Base-by-base conservation (phyloP, 768 basidiomycete species). In the Lyophyllum semitale region DNA sequence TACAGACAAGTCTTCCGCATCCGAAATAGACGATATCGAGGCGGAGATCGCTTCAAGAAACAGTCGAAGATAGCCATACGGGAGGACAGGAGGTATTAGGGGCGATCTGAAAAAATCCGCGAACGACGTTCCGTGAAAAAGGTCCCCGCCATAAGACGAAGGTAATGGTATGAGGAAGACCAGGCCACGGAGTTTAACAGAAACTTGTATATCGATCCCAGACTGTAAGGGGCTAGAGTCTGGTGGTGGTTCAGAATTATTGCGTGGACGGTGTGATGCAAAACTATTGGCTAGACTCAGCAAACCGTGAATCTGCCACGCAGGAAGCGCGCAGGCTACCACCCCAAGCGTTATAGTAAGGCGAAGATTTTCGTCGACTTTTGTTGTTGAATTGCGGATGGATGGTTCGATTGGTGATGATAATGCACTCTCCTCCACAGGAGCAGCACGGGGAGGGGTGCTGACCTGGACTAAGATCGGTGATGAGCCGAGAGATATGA, bases 401-500 rank as follows among this genome's bases (percentile, higher is more conserved):
- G 40, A 25, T 27, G 55, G 48, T 37, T 57, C 44, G 45, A 49
- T 49, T 30, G 60, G 55, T 48, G 59, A 33, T 51, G 57, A 61
- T 15, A 49, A 8, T 49, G 51, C 17, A 20, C 23, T n/a, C n/a
- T 54, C 41, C 37, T 11, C 41, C 17, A 5, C 53, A 33, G 29
- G 15, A 32, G 55, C 47, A 58, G 57, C 38, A 4, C 72, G 63
- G 6, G 72, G 68, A 41, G 83, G 80, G 0, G 83, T 87, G 30
- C 69, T 71, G 18, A 93, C 67, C 41, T 75, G 74, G 43, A 91
- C 57, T 3, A 80, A 66, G 46, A 93, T 75, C 18, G 91, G 84
- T 27, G 86, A 81, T 13, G 77, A 66, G 17, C 87, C 84, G 49
- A 91, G 78, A 6, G 85, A 87, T 13, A 91, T 52, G 8, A 93